Base-by-base conservation (phyloP, 2,329 filamentous ascomycete genomes). In the Amylocarpus encephaloides region DNA sequence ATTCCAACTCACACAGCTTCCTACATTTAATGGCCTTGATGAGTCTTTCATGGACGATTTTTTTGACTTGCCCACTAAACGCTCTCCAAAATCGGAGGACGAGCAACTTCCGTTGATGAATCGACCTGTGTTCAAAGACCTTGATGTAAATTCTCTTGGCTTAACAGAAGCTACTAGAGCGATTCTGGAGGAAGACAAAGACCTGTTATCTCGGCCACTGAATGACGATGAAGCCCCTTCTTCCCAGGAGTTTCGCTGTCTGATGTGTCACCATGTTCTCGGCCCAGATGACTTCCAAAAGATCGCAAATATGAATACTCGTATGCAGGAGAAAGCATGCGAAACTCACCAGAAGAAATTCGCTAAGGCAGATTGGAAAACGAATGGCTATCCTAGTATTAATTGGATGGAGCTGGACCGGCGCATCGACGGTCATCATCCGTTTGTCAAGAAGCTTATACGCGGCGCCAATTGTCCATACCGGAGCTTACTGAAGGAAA, bases 361-460 rank as follows among this genome's bases (percentile, higher is more conserved):
- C 2, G 84, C 83, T 1, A 58, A 69, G 48, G 67, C 71, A 6
- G 51, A 59, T 12, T 66, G 64, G 64, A 45, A 51, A 12, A 44
- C 65, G 3, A 80, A 77, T 69, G 61, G 52, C 0, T 93, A 92
- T 64, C 89, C 89, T 0, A 65, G 69, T 0, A 85, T 95, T 46
- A 69, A 88, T 51, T 95, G 88, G 88, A 65, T 69, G 1, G 62
- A 57, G 0, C 72, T 94, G 19, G 73, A 80, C 15, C 53, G 63
- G 3, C 79, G 88, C 6, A 77, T 91, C 29, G 64, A 70, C 3
- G 62, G 67, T 5, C 78, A 88, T 64, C 73, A 80, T 52, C 58
- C 65, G 0, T 70, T 73, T 35, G 67, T 95, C 1, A 70, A 77
- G 52, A 66, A 66, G 12, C 72, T 94, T 22, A 70, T 94, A 26